phyloP scores from a whole-genome alignment of 805 yeast species.

The Nakazawaea wickerhamii region DNA sequence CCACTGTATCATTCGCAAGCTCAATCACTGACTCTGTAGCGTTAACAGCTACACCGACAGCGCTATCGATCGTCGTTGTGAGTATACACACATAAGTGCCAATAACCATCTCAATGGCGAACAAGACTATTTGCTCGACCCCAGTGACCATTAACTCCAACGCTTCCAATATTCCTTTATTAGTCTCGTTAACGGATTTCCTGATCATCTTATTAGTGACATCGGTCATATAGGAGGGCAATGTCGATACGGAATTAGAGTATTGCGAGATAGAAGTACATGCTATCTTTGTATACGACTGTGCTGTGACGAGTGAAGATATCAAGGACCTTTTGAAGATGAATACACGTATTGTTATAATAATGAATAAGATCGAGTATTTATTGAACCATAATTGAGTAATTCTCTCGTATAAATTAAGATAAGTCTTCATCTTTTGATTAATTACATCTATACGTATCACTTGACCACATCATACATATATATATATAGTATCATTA shows the following conservation, averaged over 20 bases:
- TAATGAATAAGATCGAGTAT: conserved; percentile 47
- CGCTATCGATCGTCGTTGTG: conserved; percentile 67
- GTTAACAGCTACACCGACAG: conserved; percentile 67
- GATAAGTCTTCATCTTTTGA: conserved; percentile 25
- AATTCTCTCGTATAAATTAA: conserved; percentile 46
- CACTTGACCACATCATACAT: neutral
- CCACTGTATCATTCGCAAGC: conserved; percentile 57
- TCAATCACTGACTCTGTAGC: conserved; percentile 59
- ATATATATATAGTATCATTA: neutral
- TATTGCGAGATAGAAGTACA: conserved; percentile 44
- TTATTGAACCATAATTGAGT: conserved; percentile 67
- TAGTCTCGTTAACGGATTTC: conserved; percentile 40
- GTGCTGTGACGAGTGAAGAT: conserved; percentile 35
- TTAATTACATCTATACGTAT: conserved; percentile 10
- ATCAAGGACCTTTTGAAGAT: conserved; percentile 48
- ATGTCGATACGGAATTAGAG: conserved; percentile 28
- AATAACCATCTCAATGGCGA: conserved; percentile 63
- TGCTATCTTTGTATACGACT: conserved; percentile 31
- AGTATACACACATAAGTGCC: conserved; percentile 87
- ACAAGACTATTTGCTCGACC: conserved; percentile 52
- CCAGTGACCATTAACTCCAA: conserved; percentile 47
- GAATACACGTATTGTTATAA: conserved; percentile 55
- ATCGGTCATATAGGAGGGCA: conserved; percentile 53
- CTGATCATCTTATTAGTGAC: conserved; percentile 50
- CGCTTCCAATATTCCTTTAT: conserved; percentile 38